Conservation (phyloP, 2,329 filamentous ascomycete species). For the Fusarium phyllophilum region DNA sequence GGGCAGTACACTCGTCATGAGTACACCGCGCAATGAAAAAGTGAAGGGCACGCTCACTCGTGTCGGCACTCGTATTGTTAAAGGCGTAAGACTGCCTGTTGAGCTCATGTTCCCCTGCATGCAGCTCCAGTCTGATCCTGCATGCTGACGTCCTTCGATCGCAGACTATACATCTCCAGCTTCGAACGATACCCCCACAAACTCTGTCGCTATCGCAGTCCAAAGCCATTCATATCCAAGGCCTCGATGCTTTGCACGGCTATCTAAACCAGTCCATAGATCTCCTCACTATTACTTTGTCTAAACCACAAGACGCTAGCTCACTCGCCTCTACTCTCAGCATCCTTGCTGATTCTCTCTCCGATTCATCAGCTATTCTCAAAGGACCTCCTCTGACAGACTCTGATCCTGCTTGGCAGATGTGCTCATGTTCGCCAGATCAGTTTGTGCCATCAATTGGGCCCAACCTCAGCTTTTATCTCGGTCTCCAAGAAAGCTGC, state of each 20-base stretch:
- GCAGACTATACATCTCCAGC: slow-evolving; percentile 79
- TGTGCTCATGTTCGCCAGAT: slow-evolving; percentile 54
- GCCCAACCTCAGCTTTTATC: slow-evolving; percentile 76
- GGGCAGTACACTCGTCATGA: slow-evolving; percentile 89
- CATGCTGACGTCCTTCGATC: slow-evolving; percentile 6
- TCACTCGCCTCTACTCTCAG: slow-evolving; percentile 67
- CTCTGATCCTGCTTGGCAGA: slow-evolving; percentile 57
- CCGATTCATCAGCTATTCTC: slow-evolving; percentile 62
- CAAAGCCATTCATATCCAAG: slow-evolving; percentile 69
- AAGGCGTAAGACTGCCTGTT: slow-evolving; percentile 70
- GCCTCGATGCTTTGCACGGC: slow-evolving; percentile 77
- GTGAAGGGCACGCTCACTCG: slow-evolving; percentile 94
- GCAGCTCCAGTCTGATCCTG: background rate
- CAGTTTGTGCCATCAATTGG: slow-evolving; percentile 60
- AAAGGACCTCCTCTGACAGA: slow-evolving; percentile 61
- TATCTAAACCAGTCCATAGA: slow-evolving; percentile 86
- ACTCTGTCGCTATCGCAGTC: slow-evolving; percentile 60
- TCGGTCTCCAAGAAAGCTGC: slow-evolving; percentile 75
- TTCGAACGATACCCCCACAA: slow-evolving; percentile 71
- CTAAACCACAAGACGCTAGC: slow-evolving; percentile 65
- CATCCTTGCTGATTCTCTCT: slow-evolving; percentile 64
- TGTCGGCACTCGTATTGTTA: slow-evolving; percentile 89
- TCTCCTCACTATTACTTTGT: slow-evolving; percentile 80
- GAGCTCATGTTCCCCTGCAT: slow-evolving; percentile 34
- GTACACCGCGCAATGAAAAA: slow-evolving; percentile 84